Evolutionary conservation across 495 filamentous ascomycete species (phyloP), one percentile per base, ranked within the genome.

Genomic region (Trichoderma erinaceum): DNA sequence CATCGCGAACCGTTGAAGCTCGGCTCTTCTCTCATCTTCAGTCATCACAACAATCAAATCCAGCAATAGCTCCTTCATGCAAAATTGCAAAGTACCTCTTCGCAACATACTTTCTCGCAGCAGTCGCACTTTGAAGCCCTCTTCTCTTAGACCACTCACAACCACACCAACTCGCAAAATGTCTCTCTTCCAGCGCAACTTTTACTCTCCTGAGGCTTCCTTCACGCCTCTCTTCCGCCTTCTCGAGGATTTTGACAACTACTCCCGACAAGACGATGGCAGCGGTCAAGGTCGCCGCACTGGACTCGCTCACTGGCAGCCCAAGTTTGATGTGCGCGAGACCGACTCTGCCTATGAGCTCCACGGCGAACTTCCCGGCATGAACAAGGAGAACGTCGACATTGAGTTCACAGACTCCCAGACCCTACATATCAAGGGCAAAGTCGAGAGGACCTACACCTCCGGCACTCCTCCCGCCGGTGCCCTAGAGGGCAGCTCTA

Each of bases 331-430:
- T 73, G 85, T 93, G 63, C 83, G 84, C 67, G 91, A 93, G 76
- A 71, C 79, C 12, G 75, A 79, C 7, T 75, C 87, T 3, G 77
- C 74, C 67, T 96, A 92, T 74, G 82, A 91, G 71, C 86, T 96
- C 15, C 87, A 93, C 71, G 91, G 90, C 71, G 92, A 96, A 73
- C 79, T 95, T 1, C 91, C 92, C 0, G 92, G 92, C 41, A 81
- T 91, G 64, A 84, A 89, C 46, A 88, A 90, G 73, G 85, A 86
- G 68, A 81, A 92, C 73, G 77, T 94, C 71, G 81, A 85, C 43
- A 89, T 96, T 72, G 90, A 93, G 75, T 93, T 93, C 80, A 85
- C 84, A 56, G 91, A 93, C 73, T 77, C 81, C 10, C 80, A 88
- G 35, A 91, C 87, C 0, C 77, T 96, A 1, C 77, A 83, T 58